Percentiles rank a stretch among this genome's conserved stretches.
Evolutionary conservation across 208 protist species (phyloP).

Genomic region (Herpetomonas tarakana): DNA sequence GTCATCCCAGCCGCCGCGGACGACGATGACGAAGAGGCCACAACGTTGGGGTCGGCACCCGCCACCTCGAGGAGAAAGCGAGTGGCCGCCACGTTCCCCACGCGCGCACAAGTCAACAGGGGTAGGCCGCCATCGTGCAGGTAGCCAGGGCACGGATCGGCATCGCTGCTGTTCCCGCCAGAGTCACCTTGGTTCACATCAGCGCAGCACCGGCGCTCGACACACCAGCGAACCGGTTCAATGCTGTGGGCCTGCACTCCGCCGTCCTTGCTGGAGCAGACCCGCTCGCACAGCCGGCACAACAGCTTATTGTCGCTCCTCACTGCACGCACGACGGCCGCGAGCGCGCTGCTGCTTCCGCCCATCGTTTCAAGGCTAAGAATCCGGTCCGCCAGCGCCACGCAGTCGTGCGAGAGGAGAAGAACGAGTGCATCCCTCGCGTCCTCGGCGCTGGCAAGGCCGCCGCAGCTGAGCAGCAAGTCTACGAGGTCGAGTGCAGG

Average conservation of each 20-base stretch:
- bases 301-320: constrained; percentile 42
- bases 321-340: constrained; percentile 19
- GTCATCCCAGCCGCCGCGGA: constrained; percentile 3
- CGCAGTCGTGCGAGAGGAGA: constrained; percentile 29
- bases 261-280: constrained; percentile 17
- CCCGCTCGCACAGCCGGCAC: constrained; percentile 30
- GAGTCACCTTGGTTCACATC: not conserved
- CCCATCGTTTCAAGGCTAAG: not conserved
- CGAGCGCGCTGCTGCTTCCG: constrained; percentile 6
- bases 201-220: constrained; percentile 33
- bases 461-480: constrained; percentile 46
- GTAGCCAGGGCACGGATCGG: no score
- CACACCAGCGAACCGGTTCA: constrained; percentile 58
- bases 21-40: constrained; percentile 2
- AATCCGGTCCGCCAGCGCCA: constrained; percentile 33
- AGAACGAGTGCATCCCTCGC: constrained; percentile 44
- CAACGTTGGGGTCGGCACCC: constrained; percentile 40
- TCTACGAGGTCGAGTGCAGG: constrained; percentile 25
- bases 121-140: constrained; percentile 20
- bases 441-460: constrained; percentile 20
- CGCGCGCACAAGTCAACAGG: constrained; percentile 39
- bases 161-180: not conserved
- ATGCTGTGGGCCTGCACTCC: constrained; percentile 13
- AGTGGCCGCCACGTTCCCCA: constrained; percentile 41
- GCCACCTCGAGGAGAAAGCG: constrained; percentile 32